These are phyloP conservation scores for Brassica cretica DNA, from an alignment of 345 rosid species.

Conservation along the genomic window DNA sequence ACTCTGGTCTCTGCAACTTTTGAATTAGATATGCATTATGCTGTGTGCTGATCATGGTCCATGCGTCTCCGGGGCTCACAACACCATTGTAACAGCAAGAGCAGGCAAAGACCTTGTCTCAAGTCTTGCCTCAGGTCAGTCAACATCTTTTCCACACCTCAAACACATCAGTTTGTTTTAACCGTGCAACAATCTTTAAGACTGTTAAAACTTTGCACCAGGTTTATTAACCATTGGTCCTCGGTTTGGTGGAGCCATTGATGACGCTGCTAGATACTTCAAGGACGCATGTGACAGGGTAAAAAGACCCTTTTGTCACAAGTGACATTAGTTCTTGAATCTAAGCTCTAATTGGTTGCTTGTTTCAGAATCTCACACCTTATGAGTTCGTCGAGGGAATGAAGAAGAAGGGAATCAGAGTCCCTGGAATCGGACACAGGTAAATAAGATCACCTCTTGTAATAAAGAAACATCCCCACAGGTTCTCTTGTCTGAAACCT, in stretches of 20 bases:
- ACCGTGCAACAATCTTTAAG: background rate
- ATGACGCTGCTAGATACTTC: slow-evolving; percentile 96
- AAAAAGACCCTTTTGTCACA: slow-evolving; percentile 27
- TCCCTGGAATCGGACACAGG: slow-evolving; percentile 98
- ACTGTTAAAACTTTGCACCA: slow-evolving; percentile 30
- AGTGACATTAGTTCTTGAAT: slow-evolving; percentile 1
- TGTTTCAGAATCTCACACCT: slow-evolving; percentile 74
- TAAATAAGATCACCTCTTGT: slow-evolving; percentile 19
- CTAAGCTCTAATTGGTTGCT: slow-evolving; percentile 24
- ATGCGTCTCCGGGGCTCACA: slow-evolving; percentile 97
- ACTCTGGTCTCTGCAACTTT: slow-evolving; percentile 19
- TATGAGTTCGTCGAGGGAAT: slow-evolving; percentile 92
- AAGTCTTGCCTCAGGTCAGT: slow-evolving; percentile 81
- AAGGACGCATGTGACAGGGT: slow-evolving; percentile 94
- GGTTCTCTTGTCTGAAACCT: background rate
- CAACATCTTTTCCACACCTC: background rate
- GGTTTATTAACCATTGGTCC: slow-evolving; percentile 98
- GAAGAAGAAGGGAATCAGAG: slow-evolving; percentile 99
- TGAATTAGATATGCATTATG: slow-evolving; percentile 87
- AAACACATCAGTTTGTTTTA: background rate
- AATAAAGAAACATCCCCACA: background rate
- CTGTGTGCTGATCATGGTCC: slow-evolving; percentile 99
- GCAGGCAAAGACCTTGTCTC: slow-evolving; percentile 99
- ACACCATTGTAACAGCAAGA: slow-evolving; percentile 93
- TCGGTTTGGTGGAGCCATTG: slow-evolving; percentile 98